These are phyloP conservation scores for Paramarasmius palmivorus DNA, from an alignment of 1,284 basidiomycete genomes.

Conservation along the genomic window DNA sequence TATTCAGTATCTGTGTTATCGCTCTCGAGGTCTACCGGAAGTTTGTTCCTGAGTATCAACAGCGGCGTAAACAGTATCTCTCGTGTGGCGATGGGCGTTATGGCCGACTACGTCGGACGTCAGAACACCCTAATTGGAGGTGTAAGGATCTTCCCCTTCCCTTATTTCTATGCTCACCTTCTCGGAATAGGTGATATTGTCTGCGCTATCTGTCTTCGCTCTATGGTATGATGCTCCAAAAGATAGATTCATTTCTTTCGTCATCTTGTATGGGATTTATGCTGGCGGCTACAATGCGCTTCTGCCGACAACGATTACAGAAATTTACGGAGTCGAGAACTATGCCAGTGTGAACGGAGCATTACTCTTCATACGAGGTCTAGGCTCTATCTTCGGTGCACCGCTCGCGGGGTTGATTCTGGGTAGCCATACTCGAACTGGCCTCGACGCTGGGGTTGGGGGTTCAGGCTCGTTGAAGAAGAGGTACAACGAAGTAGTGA, in stretches of 20 bases:
- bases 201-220: constrained; percentile 38
- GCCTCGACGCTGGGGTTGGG: constrained; percentile 5
- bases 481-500: constrained; percentile 37
- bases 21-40: constrained; percentile 37
- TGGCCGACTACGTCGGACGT: constrained; percentile 43
- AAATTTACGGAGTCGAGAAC: constrained; percentile 42
- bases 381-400: constrained; percentile 40
- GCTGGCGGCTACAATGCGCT: constrained; percentile 45
- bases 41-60: constrained; percentile 41
- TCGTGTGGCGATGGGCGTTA: constrained; percentile 40
- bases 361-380: constrained; percentile 41
- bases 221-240: constrained; percentile 42
- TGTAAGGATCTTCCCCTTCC: constrained; percentile 23
- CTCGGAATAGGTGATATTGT: constrained; percentile 35
- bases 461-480: constrained; percentile 21
- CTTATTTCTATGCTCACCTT: neutral
- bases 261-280: constrained; percentile 39
- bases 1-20: constrained; percentile 41
- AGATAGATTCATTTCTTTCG: constrained; percentile 36
- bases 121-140: constrained; percentile 46
- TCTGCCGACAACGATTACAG: constrained; percentile 42
- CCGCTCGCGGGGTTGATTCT: constrained; percentile 43
- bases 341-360: constrained; percentile 41
- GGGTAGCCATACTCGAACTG: constrained; percentile 32
- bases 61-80: constrained; percentile 45